phyloP scores from a whole-genome alignment of 371 early-diverging fungal species.

The Lichtheimia ornata region DNA sequence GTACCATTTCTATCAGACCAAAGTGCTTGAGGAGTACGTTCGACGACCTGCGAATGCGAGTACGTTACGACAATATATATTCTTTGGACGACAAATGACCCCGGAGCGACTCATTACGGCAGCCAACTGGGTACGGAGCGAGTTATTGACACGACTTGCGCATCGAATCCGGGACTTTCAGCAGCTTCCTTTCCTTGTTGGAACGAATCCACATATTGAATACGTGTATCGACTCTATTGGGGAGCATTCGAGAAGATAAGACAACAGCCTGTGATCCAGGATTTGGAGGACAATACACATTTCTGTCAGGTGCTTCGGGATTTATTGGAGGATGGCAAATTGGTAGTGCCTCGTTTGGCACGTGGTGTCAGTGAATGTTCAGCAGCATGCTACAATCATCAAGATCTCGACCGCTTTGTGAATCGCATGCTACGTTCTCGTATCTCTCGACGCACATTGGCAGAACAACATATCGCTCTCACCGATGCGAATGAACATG shows the following conservation, averaged over 20 bases:
- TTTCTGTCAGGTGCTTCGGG: conserved; percentile 75
- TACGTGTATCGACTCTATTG: conserved; percentile 88
- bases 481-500: conserved; percentile 60
- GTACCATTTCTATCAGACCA: conserved; percentile 90
- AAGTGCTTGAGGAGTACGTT: conserved; percentile 85
- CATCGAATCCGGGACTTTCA: conserved; percentile 90
- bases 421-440: conserved; percentile 83
- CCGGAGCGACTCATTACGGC: conserved; percentile 79
- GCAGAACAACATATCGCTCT: conserved; percentile 93
- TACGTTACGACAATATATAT: conserved; percentile 89
- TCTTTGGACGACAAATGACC: conserved; percentile 91
- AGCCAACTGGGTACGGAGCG: conserved; percentile 88
- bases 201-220: conserved; percentile 89
- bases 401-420: conserved; percentile 77
- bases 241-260: conserved; percentile 82
- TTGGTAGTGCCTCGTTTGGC: conserved; percentile 87
- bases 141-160: conserved; percentile 90
- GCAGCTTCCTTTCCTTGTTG: conserved; percentile 90
- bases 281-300: conserved; percentile 72
- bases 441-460: conserved; percentile 91
- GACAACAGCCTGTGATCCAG: conserved; percentile 65
- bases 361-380: conserved; percentile 81
- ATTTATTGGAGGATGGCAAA: conserved; percentile 73
- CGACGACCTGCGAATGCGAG: conserved; percentile 78
- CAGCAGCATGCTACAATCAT: conserved; percentile 40